Evolutionary conservation across 345 rosid genomes (phyloP), one percentile per base, ranked within the genome.

Genomic region (Euphorbia lathyris): DNA sequence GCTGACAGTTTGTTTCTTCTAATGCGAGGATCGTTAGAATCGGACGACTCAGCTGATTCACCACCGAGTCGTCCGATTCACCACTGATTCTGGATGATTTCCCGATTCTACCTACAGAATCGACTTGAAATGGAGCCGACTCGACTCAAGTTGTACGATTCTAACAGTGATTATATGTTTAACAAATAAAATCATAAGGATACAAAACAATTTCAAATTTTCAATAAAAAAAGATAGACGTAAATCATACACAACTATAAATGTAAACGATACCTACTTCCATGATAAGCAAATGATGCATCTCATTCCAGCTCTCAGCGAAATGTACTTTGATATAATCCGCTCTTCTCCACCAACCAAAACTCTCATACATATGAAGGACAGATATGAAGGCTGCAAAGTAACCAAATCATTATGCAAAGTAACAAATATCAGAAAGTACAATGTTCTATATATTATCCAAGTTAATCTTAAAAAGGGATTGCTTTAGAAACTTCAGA

Each of bases 301-400:
- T 95, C 82, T 95, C 97, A 79, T 95, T 95, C 99, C 99, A 95
- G 81, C 96, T 95, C 87, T 95, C 97, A 61, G 99, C 99, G 86
- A 95, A 95, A 74, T 95, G 99, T 34, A 95, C 97, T 85, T 90
- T 95, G 40, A 95, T 42, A 75, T 95, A 95, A 78, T 92, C 97
- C 25, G 99, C 96, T 80, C 88, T 86, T 76, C 99, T 92, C 99
- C 99, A 95, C 99, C 99, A 95, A 68, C 99, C 99, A 82, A 92
- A 92, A 77, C 92, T 95, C 93, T 95, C 99, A 76, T 95, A 95
- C 99, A 92, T 70, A 67, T 95, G 99, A 69, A 95, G 83, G 73
- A 95, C 93, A 32, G 99, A 92, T 80, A 95, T 88, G 72, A 95
- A 95, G 16, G 97, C 99, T 95, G 84, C 77, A 75, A 7, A 64